Base-by-base conservation (phyloP, 2,329 filamentous ascomycete genomes). In the Paramyrothecium roridum region DNA sequence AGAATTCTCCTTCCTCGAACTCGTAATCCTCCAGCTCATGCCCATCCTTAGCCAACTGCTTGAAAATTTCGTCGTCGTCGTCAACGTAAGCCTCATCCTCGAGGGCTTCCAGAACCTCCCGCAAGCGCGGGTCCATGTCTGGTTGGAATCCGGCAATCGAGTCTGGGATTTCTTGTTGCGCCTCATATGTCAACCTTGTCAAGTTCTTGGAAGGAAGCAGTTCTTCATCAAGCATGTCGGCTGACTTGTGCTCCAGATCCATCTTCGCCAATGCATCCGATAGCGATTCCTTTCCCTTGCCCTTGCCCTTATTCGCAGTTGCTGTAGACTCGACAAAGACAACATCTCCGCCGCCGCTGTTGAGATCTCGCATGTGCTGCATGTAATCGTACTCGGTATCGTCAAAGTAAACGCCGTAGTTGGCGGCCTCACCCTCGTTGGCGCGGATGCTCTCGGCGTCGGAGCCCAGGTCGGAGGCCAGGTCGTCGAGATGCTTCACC, bases 301-400 rank as follows among this genome's bases (percentile, higher is more conserved):
- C 85, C 74, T 93, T 93, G 22, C 76, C 79, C 71, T 90, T 90
- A 61, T 82, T 83, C 54, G 81, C 81, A n/a, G 79, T 70, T 13
- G 78, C 73, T 52, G 83, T 81, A n/a, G 84, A 81, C 63, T 97
- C 92, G 43, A 99, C 82, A 68, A 96, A 98, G 50, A 93, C 86
- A 30, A 88, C 85, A 54, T 92, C 88, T 30, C 90, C 90, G 3
- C 58, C 57, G 22, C 84, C 84, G 7, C 83, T 91, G 55, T 87
- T 87, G n/a, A 99, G 77, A 65, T 98, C 95, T 54, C 92, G 89
- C 81, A 99, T 79, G 74, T 99, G 95, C 73, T 99, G 95, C 95
- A 99, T 99, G 76, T 99, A 99, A 74, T 99, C 95, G 75, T 99
- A 99, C 67, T 91, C 84, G 61, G 90, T 89, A 74, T 99, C 95